These are phyloP conservation scores for Pseudopithomyces maydicus DNA, from an alignment of 2,329 filamentous ascomycete genomes.

Conservation along the genomic window DNA sequence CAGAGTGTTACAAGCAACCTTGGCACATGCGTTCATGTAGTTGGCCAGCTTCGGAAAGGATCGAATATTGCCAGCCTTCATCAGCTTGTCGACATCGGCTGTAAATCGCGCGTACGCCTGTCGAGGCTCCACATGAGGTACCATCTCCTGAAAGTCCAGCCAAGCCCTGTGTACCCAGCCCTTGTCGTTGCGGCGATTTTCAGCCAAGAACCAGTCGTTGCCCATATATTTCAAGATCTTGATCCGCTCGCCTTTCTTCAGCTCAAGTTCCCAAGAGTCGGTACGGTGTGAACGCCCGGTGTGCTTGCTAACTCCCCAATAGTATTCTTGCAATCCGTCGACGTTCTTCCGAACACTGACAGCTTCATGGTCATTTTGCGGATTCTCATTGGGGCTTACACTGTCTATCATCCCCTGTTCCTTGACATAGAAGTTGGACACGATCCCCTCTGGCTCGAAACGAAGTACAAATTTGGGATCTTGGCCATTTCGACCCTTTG, in stretches of 20 bases:
- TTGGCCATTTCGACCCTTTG: slow-evolving; percentile 17
- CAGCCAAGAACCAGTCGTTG: slow-evolving; percentile 28
- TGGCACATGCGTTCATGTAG: slow-evolving; percentile 28
- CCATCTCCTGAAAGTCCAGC: slow-evolving; percentile 25
- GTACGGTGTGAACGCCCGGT: slow-evolving; percentile 25
- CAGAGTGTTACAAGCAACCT: slow-evolving; percentile 19
- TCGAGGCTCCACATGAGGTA: slow-evolving; percentile 15
- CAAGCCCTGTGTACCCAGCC: slow-evolving; percentile 34
- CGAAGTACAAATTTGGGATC: slow-evolving; percentile 23
- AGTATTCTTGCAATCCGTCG: slow-evolving; percentile 1
- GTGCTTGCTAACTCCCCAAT: slow-evolving; percentile 27
- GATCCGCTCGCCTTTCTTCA: slow-evolving; percentile 30
- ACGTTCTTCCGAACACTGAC: background rate
- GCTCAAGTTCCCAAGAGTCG: slow-evolving; percentile 30
- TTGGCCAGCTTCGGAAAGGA: slow-evolving; percentile 24
- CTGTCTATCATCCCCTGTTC: background rate
- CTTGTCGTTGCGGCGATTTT: slow-evolving; percentile 13
- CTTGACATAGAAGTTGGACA: slow-evolving; percentile 14
- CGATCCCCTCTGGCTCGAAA: slow-evolving; percentile 18
- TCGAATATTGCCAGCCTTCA: slow-evolving; percentile 20
- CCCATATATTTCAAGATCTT: slow-evolving; percentile 29
- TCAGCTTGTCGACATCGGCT: slow-evolving; percentile 19
- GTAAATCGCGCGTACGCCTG: slow-evolving; percentile 24
- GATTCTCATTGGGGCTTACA: background rate
- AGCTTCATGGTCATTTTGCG: background rate